Evolutionary conservation across 1,139 yeast species (phyloP).

Genomic region (Suhomyces bribrorum): DNA sequence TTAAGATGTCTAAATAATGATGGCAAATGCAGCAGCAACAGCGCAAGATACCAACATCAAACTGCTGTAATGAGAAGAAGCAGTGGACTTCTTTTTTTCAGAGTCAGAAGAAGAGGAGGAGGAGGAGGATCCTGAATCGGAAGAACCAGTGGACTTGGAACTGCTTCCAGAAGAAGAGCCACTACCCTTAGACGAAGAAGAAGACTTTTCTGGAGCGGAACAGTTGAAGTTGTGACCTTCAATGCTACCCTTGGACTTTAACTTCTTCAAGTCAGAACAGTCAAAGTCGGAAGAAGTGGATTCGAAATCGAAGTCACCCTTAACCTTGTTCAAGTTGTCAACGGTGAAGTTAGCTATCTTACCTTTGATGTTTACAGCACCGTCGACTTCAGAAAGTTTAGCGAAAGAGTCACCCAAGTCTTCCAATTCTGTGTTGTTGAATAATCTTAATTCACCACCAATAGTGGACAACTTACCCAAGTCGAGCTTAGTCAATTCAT

Average conservation of each 20-base stretch:
- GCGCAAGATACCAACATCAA: conserved; percentile 18
- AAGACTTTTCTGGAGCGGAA: conserved; percentile 32
- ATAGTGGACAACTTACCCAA: conserved; percentile 34
- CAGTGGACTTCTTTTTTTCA: conserved; percentile 21
- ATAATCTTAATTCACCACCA: conserved; percentile 47
- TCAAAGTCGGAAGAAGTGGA: conserved; percentile 43
- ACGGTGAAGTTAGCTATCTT: conserved; percentile 42
- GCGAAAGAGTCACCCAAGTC: conserved; percentile 35
- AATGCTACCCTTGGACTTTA: conserved; percentile 35
- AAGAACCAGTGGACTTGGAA: conserved; percentile 14
- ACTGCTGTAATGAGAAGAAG: conserved; percentile 13
- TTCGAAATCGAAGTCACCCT: conserved; percentile 44
- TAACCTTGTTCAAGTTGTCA: conserved; percentile 39
- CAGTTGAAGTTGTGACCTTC: conserved; percentile 51
- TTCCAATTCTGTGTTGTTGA: conserved; percentile 44
- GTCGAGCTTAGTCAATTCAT: conserved; percentile 36
- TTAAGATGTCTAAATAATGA: conserved; percentile 17
- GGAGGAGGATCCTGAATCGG: conserved; percentile 18
- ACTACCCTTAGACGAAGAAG: conserved; percentile 15
- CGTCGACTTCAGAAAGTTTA: conserved; percentile 37
- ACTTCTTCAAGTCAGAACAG: conserved; percentile 38
- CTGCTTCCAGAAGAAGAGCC: conserved; percentile 19
- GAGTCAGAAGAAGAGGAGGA: conserved; percentile 11
- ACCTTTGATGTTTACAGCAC: conserved; percentile 47
- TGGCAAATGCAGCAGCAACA: conserved; percentile 25